Conservation (phyloP, 768 basidiomycete genomes). For the Lepiota venenata region DNA sequence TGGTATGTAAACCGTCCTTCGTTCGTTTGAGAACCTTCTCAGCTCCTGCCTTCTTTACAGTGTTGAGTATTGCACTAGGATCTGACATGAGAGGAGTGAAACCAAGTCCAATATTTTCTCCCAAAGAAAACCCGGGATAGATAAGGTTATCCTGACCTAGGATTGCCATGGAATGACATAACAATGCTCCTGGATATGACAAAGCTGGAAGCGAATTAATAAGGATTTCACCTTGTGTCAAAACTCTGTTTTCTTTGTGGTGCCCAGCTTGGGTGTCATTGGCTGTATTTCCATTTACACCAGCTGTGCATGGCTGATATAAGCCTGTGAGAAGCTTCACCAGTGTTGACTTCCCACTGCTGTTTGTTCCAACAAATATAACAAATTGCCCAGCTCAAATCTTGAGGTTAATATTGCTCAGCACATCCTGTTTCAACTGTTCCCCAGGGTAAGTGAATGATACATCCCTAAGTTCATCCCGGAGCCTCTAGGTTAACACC, state of each 20-base stretch:
- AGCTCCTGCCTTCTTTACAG: too few species aligned
- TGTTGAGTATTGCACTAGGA: too few species aligned
- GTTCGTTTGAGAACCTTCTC: conserved; percentile 37
- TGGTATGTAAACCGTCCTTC: conserved; percentile 33
- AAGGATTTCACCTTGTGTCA: too few species aligned
- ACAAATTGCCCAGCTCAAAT: conserved; percentile 33
- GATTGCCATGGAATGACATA: conserved; percentile 31
- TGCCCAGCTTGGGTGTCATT: too few species aligned
- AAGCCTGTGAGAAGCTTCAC: conserved; percentile 35
- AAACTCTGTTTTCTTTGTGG: too few species aligned
- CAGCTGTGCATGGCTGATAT: conserved; percentile 22
- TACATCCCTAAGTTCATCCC: conserved; percentile 19
- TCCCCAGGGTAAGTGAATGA: conserved; percentile 36
- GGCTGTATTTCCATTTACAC: too few species aligned
- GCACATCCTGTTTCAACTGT: conserved; percentile 19
- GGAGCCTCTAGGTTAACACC: not conserved
- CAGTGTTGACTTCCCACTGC: conserved; percentile 36
- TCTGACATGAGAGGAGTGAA: too few species aligned
- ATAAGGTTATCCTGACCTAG: conserved; percentile 33
- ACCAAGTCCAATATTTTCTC: too few species aligned
- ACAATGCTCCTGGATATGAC: conserved; percentile 22
- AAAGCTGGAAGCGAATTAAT: conserved; percentile 25
- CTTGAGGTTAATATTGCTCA: conserved; percentile 31
- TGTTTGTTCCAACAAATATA: conserved; percentile 40
- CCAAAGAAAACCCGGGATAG: too few species aligned